These are phyloP conservation scores for Postia placenta DNA, from an alignment of 768 basidiomycete species.

Conservation along the genomic window DNA sequence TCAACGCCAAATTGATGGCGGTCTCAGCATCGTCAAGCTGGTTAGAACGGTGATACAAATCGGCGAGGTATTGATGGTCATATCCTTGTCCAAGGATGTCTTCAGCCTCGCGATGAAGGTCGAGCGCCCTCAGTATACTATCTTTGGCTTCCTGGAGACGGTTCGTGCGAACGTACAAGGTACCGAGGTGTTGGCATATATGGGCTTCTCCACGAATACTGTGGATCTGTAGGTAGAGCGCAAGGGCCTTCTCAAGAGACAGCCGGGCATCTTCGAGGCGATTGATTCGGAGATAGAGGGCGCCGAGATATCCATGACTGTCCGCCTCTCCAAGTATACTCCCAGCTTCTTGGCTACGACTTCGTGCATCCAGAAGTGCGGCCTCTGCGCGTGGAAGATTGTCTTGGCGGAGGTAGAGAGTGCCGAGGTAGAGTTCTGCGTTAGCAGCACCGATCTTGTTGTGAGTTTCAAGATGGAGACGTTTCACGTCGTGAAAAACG, in stretches of 20 bases:
- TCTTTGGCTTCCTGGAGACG: not conserved
- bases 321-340: not conserved
- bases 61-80: not conserved
- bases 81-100: not conserved
- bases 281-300: not conserved
- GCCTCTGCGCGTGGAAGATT: not conserved
- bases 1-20: not conserved
- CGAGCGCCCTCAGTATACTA: not conserved
- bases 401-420: not conserved
- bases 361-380: not conserved
- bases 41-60: not conserved
- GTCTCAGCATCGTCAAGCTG: not conserved
- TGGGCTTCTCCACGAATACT: not conserved
- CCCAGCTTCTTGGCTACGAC: not conserved
- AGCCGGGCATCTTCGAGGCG: not conserved
- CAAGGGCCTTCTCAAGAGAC: not conserved
- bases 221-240: not conserved
- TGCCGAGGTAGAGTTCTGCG: not conserved
- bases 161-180: not conserved
- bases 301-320: not conserved
- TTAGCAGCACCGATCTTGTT: too few species aligned
- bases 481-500: too few species aligned
- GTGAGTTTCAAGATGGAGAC: too few species aligned
- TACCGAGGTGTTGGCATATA: not conserved
- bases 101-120: not conserved